Conservation (phyloP, 2,329 filamentous ascomycete genomes). For the Juglanconis oblonga region DNA sequence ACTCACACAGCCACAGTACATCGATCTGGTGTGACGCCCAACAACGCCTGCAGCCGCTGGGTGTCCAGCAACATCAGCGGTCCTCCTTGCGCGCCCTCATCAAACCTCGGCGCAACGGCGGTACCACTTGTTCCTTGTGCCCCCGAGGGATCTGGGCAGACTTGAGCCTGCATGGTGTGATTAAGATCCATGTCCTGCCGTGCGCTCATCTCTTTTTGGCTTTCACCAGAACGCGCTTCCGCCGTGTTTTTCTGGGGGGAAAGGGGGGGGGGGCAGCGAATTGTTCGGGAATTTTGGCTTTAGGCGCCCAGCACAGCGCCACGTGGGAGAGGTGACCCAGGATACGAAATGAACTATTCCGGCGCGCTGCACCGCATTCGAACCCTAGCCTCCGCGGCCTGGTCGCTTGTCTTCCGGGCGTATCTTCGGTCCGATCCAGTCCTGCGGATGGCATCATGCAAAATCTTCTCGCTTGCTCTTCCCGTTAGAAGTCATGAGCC, state of each 20-base stretch:
- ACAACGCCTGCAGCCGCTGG: neutral
- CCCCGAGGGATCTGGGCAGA: neutral
- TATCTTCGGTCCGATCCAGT: neutral
- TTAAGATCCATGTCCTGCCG: neutral
- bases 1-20: neutral
- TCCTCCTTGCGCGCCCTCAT: neutral
- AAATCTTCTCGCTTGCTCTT: too few relatives aligned
- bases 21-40: conserved; percentile 1
- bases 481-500: too few relatives aligned
- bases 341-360: neutral
- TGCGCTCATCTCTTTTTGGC: neutral
- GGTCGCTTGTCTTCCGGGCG: neutral
- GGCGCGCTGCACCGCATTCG: neutral
- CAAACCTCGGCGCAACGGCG: neutral
- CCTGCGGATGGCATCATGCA: too few relatives aligned
- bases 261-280: neutral
- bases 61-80: neutral
- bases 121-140: neutral
- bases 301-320: neutral
- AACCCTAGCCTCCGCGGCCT: neutral
- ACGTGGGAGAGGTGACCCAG: neutral
- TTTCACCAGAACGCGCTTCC: neutral
- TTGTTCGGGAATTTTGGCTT: neutral
- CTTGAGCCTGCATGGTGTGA: neutral
- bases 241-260: neutral